phyloP scores from a whole-genome alignment of 2,329 filamentous ascomycete genomes.

The Monosporascus sp. region DNA sequence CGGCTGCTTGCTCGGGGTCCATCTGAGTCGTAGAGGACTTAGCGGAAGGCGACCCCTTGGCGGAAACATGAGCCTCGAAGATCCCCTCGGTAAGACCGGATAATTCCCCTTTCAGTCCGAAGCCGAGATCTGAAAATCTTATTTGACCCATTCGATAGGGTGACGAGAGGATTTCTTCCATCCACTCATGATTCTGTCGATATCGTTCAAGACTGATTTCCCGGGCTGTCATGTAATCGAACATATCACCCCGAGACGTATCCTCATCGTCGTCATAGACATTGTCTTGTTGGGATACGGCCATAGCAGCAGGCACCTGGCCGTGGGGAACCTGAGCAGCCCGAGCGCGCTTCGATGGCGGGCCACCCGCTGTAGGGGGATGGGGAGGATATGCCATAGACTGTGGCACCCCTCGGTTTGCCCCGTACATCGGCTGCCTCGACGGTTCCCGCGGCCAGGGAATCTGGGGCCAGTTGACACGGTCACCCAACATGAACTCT shows the following conservation, averaged over 20 bases:
- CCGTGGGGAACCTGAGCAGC: constrained; percentile 37
- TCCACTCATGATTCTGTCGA: constrained; percentile 96
- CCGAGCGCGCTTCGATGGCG: constrained; percentile 51
- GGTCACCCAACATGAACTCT: constrained; percentile 91
- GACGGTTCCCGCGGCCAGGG: constrained; percentile 57
- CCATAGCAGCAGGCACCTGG: constrained; percentile 31
- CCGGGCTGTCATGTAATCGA: constrained; percentile 83
- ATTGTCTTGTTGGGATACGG: constrained; percentile 35
- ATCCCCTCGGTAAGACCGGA: constrained; percentile 78
- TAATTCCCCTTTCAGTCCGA: constrained; percentile 80
- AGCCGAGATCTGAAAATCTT: constrained; percentile 76
- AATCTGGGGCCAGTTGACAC: constrained; percentile 84
- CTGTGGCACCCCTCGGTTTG: constrained; percentile 49
- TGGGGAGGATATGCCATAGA: constrained; percentile 60
- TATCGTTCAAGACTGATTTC: constrained; percentile 87
- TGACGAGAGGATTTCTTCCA: constrained; percentile 93
- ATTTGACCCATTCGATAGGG: constrained; percentile 85
- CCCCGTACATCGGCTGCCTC: constrained; percentile 46
- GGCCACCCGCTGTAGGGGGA: constrained; percentile 35
- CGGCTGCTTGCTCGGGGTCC: constrained; percentile 70
- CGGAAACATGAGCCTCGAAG: constrained; percentile 61
- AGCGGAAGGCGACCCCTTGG: constrained; percentile 37
- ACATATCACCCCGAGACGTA: constrained; percentile 77
- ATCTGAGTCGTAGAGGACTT: constrained; percentile 63
- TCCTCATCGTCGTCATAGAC: constrained; percentile 85